A percentile compares a stretch with the other conserved stretches of the same genome.
These are phyloP conservation scores for Scheffersomyces insectosa DNA, from an alignment of 1,139 yeast genomes.

Conservation along the genomic window DNA sequence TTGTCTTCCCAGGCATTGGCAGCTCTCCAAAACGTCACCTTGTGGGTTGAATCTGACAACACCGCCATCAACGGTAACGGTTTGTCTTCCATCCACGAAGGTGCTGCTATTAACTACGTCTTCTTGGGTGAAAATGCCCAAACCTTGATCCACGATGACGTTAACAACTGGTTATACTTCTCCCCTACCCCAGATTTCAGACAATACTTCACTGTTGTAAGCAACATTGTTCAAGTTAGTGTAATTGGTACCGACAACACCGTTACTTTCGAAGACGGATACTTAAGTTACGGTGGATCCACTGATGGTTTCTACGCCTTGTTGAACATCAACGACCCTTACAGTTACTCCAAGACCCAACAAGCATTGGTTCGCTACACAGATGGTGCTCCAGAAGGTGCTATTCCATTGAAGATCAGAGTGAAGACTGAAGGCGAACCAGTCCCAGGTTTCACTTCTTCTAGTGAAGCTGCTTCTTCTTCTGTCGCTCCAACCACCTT, in stretches of 20 bases:
- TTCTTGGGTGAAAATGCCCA: conserved; percentile 28
- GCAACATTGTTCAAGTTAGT: conserved; percentile 12
- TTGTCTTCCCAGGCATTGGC: conserved; percentile 1
- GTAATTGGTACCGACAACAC: conserved; percentile 8
- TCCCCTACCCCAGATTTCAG: neutral
- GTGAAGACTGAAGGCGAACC: conserved; percentile 5
- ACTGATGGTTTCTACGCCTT: conserved; percentile 38
- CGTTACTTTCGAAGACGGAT: conserved; percentile 20
- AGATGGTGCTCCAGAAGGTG: conserved; percentile 16
- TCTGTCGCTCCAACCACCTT: conserved; percentile 5
- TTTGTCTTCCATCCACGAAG: conserved; percentile 45
- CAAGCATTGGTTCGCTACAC: conserved; percentile 24
- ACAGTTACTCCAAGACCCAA: conserved; percentile 30
- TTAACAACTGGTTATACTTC: conserved; percentile 1
- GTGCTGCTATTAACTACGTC: conserved; percentile 55
- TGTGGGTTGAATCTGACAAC: conserved; percentile 5
- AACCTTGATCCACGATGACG: conserved; percentile 5
- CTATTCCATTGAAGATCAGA: conserved; percentile 21
- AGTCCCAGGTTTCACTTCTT: neutral
- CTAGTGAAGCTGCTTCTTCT: conserved; percentile 9
- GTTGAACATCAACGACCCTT: conserved; percentile 44
- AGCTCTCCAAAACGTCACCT: conserved; percentile 3
- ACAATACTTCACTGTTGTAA: conserved; percentile 6
- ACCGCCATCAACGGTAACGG: conserved; percentile 24
- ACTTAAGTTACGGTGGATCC: conserved; percentile 30